Percentiles rank a stretch among this genome's conserved stretches.
phyloP scores from a whole-genome alignment of 352 stramenopile species.

The Globisporangium apiculatum region DNA sequence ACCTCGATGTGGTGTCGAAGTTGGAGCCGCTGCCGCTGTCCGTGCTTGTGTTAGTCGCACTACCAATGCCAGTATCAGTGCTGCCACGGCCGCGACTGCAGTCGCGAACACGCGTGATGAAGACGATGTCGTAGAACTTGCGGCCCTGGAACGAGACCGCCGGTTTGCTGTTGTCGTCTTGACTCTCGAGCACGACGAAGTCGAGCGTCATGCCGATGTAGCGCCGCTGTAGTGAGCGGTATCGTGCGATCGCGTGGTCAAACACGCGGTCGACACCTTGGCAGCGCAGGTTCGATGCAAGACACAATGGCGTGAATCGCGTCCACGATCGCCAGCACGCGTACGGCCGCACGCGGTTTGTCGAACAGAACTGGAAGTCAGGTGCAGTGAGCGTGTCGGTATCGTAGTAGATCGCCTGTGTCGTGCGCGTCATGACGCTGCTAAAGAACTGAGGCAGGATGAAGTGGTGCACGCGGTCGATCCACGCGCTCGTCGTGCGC shows the following conservation, averaged over 20 bases:
- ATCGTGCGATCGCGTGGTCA: background rate
- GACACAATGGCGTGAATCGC: background rate
- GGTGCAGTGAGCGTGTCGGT: background rate
- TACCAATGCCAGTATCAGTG: no score
- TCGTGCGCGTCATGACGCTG: conserved; percentile 4
- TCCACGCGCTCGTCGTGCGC: conserved; percentile 4
- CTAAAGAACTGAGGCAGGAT: conserved; percentile 21
- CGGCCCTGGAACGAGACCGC: background rate
- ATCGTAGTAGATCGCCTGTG: conserved; percentile 15
- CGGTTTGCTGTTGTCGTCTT: conserved; percentile 1
- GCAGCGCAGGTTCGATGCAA: background rate
- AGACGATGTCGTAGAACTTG: background rate
- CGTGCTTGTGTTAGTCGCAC: no score
- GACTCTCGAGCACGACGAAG: conserved; percentile 2
- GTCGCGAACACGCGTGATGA: conserved; percentile 4
- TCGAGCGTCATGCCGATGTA: conserved; percentile 2
- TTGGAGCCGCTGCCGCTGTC: no score
- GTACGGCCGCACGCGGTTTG: conserved; percentile 1
- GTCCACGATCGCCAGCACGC: background rate
- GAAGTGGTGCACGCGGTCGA: conserved; percentile 17
- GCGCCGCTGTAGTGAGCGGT: background rate
- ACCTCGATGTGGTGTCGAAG: no score
- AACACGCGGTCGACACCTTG: background rate
- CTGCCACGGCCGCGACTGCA: background rate
- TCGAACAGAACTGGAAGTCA: conserved; percentile 5